A percentile compares a stretch with the other conserved stretches of the same genome.
Evolutionary conservation across 805 yeast genomes (phyloP).

Genomic region (Kluyveromyces starmeri): DNA sequence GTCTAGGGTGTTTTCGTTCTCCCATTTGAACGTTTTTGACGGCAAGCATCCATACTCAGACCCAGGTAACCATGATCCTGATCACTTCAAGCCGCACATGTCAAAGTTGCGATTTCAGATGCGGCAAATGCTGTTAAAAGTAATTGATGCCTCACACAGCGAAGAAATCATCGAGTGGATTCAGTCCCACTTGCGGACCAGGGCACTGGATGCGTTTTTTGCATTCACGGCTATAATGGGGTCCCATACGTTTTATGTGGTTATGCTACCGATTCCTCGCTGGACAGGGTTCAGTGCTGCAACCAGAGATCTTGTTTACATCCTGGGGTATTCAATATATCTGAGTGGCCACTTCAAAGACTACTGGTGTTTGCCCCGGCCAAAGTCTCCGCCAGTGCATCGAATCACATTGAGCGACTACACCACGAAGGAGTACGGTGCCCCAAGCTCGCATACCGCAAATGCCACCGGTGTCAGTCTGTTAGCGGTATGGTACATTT

Average conservation of each 20-base stretch:
- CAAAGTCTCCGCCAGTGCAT: conserved; percentile 83
- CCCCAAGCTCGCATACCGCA: conserved; percentile 91
- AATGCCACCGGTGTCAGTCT: conserved; percentile 81
- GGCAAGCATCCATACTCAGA: conserved; percentile 34
- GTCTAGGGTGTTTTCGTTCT: conserved; percentile 1
- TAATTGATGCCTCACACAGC: conserved; percentile 29
- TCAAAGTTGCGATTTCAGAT: conserved; percentile 45
- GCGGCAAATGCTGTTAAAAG: conserved; percentile 46
- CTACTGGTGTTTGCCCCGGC: conserved; percentile 82
- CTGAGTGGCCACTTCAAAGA: conserved; percentile 74
- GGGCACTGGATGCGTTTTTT: conserved; percentile 61
- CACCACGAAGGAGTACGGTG: conserved; percentile 89
- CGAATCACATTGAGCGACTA: conserved; percentile 86
- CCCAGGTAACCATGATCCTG: conserved; percentile 65
- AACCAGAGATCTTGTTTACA: conserved; percentile 68
- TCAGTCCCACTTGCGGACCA: conserved; percentile 44
- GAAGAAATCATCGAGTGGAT: conserved; percentile 1
- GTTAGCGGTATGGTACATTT: conserved; percentile 30
- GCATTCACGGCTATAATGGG: conserved; percentile 86
- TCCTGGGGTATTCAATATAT: conserved; percentile 46
- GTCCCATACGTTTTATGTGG: conserved; percentile 85
- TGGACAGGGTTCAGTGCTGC: conserved; percentile 64
- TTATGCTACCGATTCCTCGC: conserved; percentile 74
- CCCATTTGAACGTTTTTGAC: conserved; percentile 14
- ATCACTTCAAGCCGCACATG: conserved; percentile 55